Percentiles rank a stretch among this genome's conserved stretches.
Conservation (phyloP, 2,329 filamentous ascomycete species). For the Sporothrix euskadiensis region DNA sequence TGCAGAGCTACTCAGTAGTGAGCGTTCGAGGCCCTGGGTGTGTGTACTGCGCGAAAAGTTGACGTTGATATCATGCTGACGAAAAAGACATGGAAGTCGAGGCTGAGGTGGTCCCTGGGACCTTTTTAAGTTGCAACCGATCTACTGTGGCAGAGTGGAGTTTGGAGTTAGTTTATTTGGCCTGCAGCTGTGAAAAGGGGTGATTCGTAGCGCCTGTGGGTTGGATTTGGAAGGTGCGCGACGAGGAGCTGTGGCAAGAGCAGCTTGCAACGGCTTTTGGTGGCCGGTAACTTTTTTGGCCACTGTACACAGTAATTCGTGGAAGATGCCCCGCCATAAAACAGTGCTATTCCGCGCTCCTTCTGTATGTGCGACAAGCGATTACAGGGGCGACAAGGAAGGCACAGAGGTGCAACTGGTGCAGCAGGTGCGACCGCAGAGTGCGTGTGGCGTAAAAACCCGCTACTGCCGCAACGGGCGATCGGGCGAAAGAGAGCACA, state of each 20-base stretch:
- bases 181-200: neutral
- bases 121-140: neutral
- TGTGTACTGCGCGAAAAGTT: neutral
- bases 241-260: neutral
- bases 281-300: neutral
- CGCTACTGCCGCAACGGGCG: constrained; percentile 10
- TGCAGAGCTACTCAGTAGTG: neutral
- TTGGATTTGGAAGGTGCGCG: neutral
- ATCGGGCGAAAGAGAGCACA: constrained; percentile 9
- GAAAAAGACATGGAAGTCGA: neutral
- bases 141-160: neutral
- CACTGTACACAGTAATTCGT: neutral
- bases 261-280: neutral
- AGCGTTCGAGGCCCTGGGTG: neutral
- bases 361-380: neutral
- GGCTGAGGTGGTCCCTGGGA: neutral
- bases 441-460: neutral
- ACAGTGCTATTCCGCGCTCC: neutral
- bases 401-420: neutral
- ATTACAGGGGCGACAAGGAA: neutral
- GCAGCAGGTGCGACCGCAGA: neutral
- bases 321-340: neutral
- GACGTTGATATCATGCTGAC: neutral
- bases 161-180: neutral
- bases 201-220: neutral